Conservation (phyloP, 495 filamentous ascomycete species). For the Cenococcum geophilum region DNA sequence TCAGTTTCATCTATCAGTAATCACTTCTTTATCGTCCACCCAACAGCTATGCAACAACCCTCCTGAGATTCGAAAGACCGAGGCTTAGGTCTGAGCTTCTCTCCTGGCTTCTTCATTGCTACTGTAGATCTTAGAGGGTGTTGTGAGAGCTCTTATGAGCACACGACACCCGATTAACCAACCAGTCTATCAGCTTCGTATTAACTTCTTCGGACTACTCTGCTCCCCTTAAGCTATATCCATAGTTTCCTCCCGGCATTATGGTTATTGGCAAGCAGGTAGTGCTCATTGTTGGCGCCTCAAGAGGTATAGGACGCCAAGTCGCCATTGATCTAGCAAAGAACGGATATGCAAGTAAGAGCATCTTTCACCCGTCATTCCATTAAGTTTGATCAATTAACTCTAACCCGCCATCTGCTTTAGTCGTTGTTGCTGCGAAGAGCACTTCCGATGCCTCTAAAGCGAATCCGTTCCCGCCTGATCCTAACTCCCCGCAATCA, state of each 20-base stretch:
- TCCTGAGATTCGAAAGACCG: not conserved
- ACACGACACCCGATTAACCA: no score
- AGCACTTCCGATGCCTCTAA: constrained; percentile 58
- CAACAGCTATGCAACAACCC: not conserved
- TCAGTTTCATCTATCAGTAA: constrained; percentile 12
- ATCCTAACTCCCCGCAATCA: constrained; percentile 72
- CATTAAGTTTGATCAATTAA: not conserved
- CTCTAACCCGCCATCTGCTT: constrained; percentile 5
- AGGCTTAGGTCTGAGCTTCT: not conserved
- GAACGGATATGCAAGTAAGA: constrained; percentile 61
- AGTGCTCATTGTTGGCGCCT: constrained; percentile 67
- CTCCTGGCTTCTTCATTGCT: not conserved
- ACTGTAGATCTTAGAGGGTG: no score
- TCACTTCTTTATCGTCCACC: constrained; percentile 9
- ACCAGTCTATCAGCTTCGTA: not conserved
- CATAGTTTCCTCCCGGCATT: not conserved
- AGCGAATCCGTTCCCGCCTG: constrained; percentile 61
- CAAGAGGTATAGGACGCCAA: constrained; percentile 72
- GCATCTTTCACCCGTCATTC: not conserved
- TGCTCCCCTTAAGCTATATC: not conserved
- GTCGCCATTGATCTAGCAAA: constrained; percentile 68
- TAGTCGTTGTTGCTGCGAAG: constrained; percentile 79
- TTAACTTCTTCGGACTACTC: not conserved
- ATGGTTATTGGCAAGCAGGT: constrained; percentile 43
- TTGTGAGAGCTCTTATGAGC: no score